Evolutionary conservation across 2,329 filamentous ascomycete species (phyloP).

Genomic region (Metarhizium anisopliae): DNA sequence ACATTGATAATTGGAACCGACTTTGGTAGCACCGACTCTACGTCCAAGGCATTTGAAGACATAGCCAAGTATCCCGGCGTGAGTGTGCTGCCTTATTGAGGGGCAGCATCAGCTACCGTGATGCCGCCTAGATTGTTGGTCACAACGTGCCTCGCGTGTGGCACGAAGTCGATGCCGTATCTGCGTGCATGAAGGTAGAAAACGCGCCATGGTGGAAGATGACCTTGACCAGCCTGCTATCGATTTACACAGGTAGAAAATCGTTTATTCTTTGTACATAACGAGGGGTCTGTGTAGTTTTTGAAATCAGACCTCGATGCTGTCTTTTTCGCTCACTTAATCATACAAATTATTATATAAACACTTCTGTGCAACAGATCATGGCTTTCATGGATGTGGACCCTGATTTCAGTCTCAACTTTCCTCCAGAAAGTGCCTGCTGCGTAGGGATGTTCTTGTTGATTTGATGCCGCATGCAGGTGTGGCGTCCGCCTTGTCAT

Average conservation of each 20-base stretch:
- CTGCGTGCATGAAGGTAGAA: constrained; percentile 51
- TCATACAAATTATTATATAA: constrained; percentile 19
- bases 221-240: background rate
- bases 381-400: background rate
- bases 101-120: constrained; percentile 63
- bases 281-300: background rate
- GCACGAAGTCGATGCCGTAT: constrained; percentile 67
- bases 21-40: constrained; percentile 66
- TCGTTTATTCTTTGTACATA: background rate
- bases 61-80: constrained; percentile 76
- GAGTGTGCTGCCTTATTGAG: constrained; percentile 66
- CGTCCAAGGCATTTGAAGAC: constrained; percentile 71
- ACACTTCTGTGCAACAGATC: constrained; percentile 20
- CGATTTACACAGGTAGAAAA: background rate
- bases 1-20: constrained; percentile 83
- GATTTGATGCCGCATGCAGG: background rate
- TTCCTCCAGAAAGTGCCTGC: background rate
- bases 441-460: background rate
- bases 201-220: constrained; percentile 47
- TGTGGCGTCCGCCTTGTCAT: background rate
- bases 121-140: constrained; percentile 68
- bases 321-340: constrained; percentile 10
- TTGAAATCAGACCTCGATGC: background rate
- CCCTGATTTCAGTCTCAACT: background rate
- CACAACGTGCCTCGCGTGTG: constrained; percentile 79